A percentile compares a stretch with the other conserved stretches of the same genome.
Conservation (phyloP, 192 early-diverging fungal genomes). For the Gamsiella multidivaricata region DNA sequence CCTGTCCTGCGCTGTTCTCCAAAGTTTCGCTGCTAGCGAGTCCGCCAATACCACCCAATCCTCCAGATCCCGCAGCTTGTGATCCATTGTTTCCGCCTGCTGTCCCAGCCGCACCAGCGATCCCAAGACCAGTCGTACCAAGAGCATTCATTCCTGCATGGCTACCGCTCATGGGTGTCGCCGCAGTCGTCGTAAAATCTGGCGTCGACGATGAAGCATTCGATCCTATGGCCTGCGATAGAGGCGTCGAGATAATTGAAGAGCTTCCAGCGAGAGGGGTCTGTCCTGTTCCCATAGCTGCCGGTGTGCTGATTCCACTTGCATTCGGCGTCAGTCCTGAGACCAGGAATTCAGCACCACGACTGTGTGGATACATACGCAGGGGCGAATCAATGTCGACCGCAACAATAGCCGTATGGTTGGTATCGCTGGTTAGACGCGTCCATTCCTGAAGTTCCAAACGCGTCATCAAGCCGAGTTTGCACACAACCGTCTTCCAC, state of each 20-base stretch:
- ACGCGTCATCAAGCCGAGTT: conserved; percentile 61
- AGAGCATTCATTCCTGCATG: not conserved
- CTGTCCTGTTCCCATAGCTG: not conserved
- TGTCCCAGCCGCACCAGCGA: conserved; percentile 2
- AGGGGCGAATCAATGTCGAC: conserved; percentile 27
- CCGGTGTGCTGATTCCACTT: conserved; percentile 23
- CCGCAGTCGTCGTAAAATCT: conserved; percentile 7
- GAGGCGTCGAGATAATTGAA: conserved; percentile 11
- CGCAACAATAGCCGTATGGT: conserved; percentile 30
- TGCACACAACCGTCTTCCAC: conserved; percentile 63
- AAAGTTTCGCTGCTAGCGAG: conserved; percentile 18
- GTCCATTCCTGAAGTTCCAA: conserved; percentile 55
- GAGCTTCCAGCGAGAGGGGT: conserved; percentile 5
- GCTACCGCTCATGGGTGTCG: conserved; percentile 5
- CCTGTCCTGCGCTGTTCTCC: conserved; percentile 48
- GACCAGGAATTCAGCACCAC: conserved; percentile 8
- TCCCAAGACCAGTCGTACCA: conserved; percentile 2
- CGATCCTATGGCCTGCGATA: conserved; percentile 8
- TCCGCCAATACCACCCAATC: conserved; percentile 38
- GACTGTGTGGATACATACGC: conserved; percentile 31
- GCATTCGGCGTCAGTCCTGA: conserved; percentile 16
- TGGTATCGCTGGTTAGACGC: conserved; percentile 6
- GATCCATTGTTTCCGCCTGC: not conserved
- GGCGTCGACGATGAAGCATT: conserved; percentile 12
- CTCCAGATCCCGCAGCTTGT: conserved; percentile 1